Evolutionary conservation across 78 protist species (phyloP).

Genomic region (Polysphondylium violaceum): DNA sequence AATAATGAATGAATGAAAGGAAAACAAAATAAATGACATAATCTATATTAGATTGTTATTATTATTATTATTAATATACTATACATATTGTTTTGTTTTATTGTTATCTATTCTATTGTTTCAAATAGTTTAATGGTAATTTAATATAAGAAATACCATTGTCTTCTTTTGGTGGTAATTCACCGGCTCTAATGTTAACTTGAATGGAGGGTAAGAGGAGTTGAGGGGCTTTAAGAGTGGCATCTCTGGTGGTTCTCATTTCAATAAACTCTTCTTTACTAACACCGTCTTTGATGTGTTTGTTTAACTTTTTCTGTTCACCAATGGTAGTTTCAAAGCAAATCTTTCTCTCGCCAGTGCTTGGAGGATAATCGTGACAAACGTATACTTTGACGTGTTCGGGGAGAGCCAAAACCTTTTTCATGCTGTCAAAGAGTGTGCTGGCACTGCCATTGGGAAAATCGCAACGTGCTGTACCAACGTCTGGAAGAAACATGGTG

Average conservation of each 20-base stretch:
- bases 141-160: constrained; percentile 77
- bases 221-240: constrained; percentile 63
- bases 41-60: neutral
- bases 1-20: neutral
- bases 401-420: constrained; percentile 72
- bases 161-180: constrained; percentile 75
- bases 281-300: constrained; percentile 57
- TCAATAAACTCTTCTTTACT: constrained; percentile 66
- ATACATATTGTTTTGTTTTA: neutral
- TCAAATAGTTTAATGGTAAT: constrained; percentile 70
- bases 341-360: constrained; percentile 22
- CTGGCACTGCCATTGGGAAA: constrained; percentile 84
- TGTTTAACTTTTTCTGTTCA: constrained; percentile 65
- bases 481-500: constrained; percentile 88
- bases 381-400: constrained; percentile 47
- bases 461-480: constrained; percentile 88
- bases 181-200: constrained; percentile 83
- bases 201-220: constrained; percentile 83
- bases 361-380: constrained; percentile 87
- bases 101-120: constrained; percentile 22
- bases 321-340: constrained; percentile 56
- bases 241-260: constrained; percentile 81
- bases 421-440: constrained; percentile 45
- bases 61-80: neutral
- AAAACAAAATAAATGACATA: too few relatives aligned